A percentile compares a stretch with the other conserved stretches of the same genome.
Conservation (phyloP, 306 rosid species). For the Quercus ilex region DNA sequence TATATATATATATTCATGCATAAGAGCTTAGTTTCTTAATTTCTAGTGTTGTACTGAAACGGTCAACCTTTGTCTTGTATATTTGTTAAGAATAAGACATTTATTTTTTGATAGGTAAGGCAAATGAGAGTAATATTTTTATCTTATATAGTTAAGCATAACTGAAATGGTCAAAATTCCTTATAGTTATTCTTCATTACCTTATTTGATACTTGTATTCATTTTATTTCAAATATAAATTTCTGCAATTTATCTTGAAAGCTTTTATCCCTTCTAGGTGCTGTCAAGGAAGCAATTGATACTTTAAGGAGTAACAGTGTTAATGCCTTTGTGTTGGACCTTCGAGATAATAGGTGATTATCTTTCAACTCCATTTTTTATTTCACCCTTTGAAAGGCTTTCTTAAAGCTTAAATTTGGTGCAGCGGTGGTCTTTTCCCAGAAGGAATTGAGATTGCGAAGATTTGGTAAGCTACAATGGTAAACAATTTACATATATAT, state of each 20-base stretch:
- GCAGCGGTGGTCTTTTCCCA: slow-evolving; percentile 99
- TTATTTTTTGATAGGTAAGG: no score
- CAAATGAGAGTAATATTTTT: no score
- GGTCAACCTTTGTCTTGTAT: background rate
- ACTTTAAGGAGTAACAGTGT: slow-evolving; percentile 66
- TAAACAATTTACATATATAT: slow-evolving; percentile 7
- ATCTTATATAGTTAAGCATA: no score
- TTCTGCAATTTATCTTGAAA: slow-evolving; percentile 18
- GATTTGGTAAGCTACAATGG: slow-evolving; percentile 67
- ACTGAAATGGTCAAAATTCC: background rate
- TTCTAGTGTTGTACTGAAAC: background rate
- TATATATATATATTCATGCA: background rate
- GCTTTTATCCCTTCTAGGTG: slow-evolving; percentile 52
- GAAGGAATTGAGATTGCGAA: slow-evolving; percentile 98
- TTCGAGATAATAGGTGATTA: slow-evolving; percentile 91
- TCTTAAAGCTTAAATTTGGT: slow-evolving; percentile 53
- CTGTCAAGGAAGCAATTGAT: slow-evolving; percentile 88
- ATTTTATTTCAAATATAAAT: slow-evolving; percentile 4
- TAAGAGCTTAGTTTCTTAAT: background rate
- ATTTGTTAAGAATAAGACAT: no score
- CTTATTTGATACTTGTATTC: background rate
- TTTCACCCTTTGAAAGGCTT: slow-evolving; percentile 26
- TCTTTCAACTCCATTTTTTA: slow-evolving; percentile 23
- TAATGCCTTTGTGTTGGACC: slow-evolving; percentile 94
- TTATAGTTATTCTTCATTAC: background rate